Evolutionary conservation across 176 grass and related monocot species (phyloP).

Genomic region (Triticum dicoccoides): DNA sequence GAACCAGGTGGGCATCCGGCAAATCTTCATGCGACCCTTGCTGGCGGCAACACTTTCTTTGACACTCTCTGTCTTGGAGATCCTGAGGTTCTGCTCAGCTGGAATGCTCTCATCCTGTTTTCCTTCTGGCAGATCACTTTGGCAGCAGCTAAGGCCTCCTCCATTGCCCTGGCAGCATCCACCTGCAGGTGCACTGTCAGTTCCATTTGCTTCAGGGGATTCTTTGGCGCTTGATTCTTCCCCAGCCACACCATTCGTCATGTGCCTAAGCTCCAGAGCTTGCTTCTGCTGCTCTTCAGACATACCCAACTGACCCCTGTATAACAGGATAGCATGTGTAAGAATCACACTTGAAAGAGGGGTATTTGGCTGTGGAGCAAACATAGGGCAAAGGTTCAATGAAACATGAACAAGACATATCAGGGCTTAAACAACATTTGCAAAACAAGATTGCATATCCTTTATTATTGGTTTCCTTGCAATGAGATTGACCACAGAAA

Average conservation of each 20-base stretch:
- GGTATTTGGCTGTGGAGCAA: neutral
- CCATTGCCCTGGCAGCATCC: conserved; percentile 72
- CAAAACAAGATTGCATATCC: neutral
- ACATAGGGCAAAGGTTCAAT: neutral
- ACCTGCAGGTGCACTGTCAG: conserved; percentile 9
- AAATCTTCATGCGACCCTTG: conserved; percentile 54
- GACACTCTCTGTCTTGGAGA: conserved; percentile 22
- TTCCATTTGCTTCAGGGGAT: conserved; percentile 36
- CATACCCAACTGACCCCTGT: conserved; percentile 90
- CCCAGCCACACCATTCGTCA: conserved; percentile 35
- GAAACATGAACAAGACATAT: conserved; percentile 12
- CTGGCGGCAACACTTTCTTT: conserved; percentile 23
- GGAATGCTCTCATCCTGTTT: conserved; percentile 37
- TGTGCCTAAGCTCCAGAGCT: conserved; percentile 49
- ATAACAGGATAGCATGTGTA: conserved; percentile 7
- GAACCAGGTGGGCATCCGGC: conserved; percentile 72
- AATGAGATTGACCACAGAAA: conserved; percentile 6
- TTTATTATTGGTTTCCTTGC: neutral
- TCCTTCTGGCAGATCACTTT: conserved; percentile 47
- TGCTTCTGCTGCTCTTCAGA: conserved; percentile 88
- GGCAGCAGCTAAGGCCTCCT: conserved; percentile 62
- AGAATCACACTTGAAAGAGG: conserved; percentile 11
- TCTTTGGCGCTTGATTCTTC: conserved; percentile 32
- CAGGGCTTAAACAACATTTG: neutral
- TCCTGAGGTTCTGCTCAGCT: conserved; percentile 46